Evolutionary conservation across 805 yeast genomes (phyloP).

Genomic region (Hanseniaspora mollemarum): DNA sequence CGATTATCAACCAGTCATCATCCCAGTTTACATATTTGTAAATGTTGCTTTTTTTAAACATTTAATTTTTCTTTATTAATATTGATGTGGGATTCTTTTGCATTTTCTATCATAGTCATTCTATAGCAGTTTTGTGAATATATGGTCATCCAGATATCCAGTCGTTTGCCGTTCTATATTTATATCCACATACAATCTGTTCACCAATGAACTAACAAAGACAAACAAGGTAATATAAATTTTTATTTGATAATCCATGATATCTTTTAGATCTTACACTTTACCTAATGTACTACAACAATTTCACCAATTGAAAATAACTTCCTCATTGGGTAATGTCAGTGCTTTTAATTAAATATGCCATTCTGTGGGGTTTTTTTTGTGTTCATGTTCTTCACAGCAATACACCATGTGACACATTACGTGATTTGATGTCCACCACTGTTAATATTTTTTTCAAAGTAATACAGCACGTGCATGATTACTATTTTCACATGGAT

Average conservation of each 20-base stretch:
- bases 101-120: no score
- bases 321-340: slow-evolving; percentile 8
- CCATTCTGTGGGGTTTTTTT: background rate
- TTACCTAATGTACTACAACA: no score
- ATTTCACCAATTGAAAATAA: background rate
- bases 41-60: slow-evolving; percentile 17
- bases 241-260: no score
- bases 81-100: background rate
- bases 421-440: background rate
- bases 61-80: background rate
- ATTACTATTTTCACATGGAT: background rate
- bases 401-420: background rate
- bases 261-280: no score
- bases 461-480: background rate
- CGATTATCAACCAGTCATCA: slow-evolving; percentile 24
- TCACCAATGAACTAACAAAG: no score
- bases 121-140: no score
- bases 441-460: background rate
- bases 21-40: slow-evolving; percentile 21
- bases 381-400: background rate
- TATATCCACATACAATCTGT: no score
- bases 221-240: no score
- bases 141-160: no score
- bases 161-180: no score
- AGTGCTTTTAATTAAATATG: background rate